Percentiles rank a stretch among this genome's conserved stretches.
Evolutionary conservation across 768 basidiomycete genomes (phyloP).

Genomic region (Leucogyrophana mollusca): DNA sequence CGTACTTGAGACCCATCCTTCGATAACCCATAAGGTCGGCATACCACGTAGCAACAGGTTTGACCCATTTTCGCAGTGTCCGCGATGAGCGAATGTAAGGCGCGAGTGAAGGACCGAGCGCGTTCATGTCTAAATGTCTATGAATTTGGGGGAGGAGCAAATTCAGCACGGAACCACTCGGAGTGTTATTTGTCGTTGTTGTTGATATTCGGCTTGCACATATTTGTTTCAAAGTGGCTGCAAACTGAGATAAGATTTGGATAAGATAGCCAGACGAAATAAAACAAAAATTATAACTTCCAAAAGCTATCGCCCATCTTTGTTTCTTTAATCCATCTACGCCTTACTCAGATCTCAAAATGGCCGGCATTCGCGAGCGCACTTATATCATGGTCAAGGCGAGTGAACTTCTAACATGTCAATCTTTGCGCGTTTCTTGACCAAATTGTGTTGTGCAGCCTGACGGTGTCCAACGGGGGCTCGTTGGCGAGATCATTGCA

Average conservation of each 20-base stretch:
- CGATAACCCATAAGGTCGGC: slow-evolving; percentile 81
- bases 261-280: slow-evolving; percentile 28
- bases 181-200: slow-evolving; percentile 40
- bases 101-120: slow-evolving; percentile 75
- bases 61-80: slow-evolving; percentile 64
- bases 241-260: slow-evolving; percentile 30
- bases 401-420: slow-evolving; percentile 4
- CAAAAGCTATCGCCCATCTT: slow-evolving; percentile 19
- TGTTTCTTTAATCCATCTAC: slow-evolving; percentile 29
- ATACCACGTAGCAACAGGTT: slow-evolving; percentile 83
- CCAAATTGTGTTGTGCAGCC: slow-evolving; percentile 52
- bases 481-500: slow-evolving; percentile 92
- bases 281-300: slow-evolving; percentile 19
- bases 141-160: slow-evolving; percentile 21
- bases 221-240: slow-evolving; percentile 14
- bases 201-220: slow-evolving; percentile 33
- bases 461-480: slow-evolving; percentile 96
- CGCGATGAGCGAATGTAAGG: slow-evolving; percentile 70
- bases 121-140: slow-evolving; percentile 26
- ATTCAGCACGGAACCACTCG: slow-evolving; percentile 20
- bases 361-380: slow-evolving; percentile 57
- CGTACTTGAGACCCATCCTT: slow-evolving; percentile 85
- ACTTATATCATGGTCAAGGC: slow-evolving; percentile 99
- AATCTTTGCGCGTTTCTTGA: slow-evolving; percentile 1
- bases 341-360: slow-evolving; percentile 52